These are phyloP conservation scores for Veloporphyrellus conicus DNA, from an alignment of 1,284 basidiomycete species.

Conservation along the genomic window DNA sequence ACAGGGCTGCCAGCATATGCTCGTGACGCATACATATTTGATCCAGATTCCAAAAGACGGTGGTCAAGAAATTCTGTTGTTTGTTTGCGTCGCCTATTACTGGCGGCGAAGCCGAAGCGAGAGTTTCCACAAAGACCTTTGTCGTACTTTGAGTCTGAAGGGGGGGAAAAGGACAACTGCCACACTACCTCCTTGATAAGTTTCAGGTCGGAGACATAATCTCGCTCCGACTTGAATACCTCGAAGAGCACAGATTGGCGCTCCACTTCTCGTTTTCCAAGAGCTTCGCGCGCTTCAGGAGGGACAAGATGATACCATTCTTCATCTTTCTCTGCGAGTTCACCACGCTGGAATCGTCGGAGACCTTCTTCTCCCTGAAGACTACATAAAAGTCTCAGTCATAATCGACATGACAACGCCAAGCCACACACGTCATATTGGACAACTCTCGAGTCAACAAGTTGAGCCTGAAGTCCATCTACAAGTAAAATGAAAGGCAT, in stretches of 20 bases:
- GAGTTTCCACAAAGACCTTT: slow-evolving; percentile 66
- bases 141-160: slow-evolving; percentile 4
- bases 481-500: slow-evolving; percentile 8
- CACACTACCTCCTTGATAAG: slow-evolving; percentile 57
- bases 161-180: background rate
- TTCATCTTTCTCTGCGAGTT: slow-evolving; percentile 57
- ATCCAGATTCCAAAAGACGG: slow-evolving; percentile 73
- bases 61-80: slow-evolving; percentile 56
- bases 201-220: slow-evolving; percentile 73
- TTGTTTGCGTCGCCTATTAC: slow-evolving; percentile 49
- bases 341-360: slow-evolving; percentile 57
- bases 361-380: slow-evolving; percentile 63
- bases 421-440: slow-evolving; percentile 48
- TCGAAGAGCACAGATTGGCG: slow-evolving; percentile 81
- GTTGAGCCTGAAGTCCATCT: slow-evolving; percentile 33
- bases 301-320: slow-evolving; percentile 79
- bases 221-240: slow-evolving; percentile 74
- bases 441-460: slow-evolving; percentile 48
- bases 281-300: slow-evolving; percentile 55
- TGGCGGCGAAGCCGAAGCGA: slow-evolving; percentile 51
- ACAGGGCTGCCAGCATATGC: slow-evolving; percentile 60
- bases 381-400: slow-evolving; percentile 30
- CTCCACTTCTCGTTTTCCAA: slow-evolving; percentile 69
- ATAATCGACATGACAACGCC: slow-evolving; percentile 15
- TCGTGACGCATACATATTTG: slow-evolving; percentile 63